Evolutionary conservation across 2,329 filamentous ascomycete species (phyloP).

Genomic region (Cytospora schulzeri): DNA sequence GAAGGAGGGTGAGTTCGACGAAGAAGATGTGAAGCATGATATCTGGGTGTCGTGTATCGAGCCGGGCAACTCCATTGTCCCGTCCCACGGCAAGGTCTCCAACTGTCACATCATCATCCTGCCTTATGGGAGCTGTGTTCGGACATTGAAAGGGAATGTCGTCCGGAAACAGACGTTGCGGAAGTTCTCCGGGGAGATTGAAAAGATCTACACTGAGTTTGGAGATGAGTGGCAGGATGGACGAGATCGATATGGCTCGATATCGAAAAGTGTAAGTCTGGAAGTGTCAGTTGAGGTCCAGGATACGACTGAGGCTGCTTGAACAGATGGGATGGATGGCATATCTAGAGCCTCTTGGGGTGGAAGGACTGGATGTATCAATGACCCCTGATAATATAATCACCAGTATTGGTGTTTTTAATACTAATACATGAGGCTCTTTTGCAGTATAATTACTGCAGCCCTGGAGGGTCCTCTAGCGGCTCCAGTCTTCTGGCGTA

Average conservation of each 20-base stretch:
- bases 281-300: slow-evolving; percentile 6
- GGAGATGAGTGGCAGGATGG: slow-evolving; percentile 20
- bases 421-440: too few species aligned
- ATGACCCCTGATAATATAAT: neutral
- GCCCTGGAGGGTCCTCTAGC: too few species aligned
- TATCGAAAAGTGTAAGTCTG: slow-evolving; percentile 13
- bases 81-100: slow-evolving; percentile 5
- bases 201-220: neutral
- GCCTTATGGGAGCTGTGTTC: slow-evolving; percentile 5
- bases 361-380: neutral
- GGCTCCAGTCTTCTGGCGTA: too few species aligned
- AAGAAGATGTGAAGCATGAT: neutral
- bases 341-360: neutral
- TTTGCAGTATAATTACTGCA: too few species aligned
- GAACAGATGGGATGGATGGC: neutral
- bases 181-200: slow-evolving; percentile 5
- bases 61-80: neutral
- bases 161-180: slow-evolving; percentile 10
- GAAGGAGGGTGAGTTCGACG: slow-evolving; percentile 3
- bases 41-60: slow-evolving; percentile 7
- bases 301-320: neutral
- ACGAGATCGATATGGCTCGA: slow-evolving; percentile 13
- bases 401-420: too few species aligned
- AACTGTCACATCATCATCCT: slow-evolving; percentile 10
- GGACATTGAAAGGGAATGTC: slow-evolving; percentile 20